Base-by-base conservation (phyloP, 2,329 filamentous ascomycete genomes). In the Lachnellula cervina region DNA sequence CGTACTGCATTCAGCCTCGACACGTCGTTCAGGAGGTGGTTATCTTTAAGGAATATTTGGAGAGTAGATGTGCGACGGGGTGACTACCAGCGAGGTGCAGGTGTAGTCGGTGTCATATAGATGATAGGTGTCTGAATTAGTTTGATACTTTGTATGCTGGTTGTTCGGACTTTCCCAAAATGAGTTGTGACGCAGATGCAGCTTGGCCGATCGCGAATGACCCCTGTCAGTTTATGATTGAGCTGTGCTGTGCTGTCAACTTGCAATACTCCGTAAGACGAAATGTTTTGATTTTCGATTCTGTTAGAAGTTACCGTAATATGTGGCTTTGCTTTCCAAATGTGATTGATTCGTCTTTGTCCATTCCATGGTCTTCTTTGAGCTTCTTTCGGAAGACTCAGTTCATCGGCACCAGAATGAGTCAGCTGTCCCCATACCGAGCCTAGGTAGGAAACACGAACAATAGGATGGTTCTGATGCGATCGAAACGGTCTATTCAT, bases 321-420 rank as follows among this genome's bases (percentile, higher is more conserved):
- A 28, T 32, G 46, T 49, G 28, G 46, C 25, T 40, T 40, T 40
- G 5, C n/a, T 40, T 40, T 40, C 8, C 16, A 32, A 13, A 32
- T 32, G 28, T 32, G 28, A 32, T 40, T n/a, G 0, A 40, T 40
- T 40, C 5, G 17, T 32, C 28, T 32, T 28, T 19, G 21, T 32
- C n/a, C 11, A 3, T 55, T 55, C 52, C 28, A 40, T 21, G 19
- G 13, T 0, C 3, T 55, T 55, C 52, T 45, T 46, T 55, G 9
- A n/a, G 52, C 21, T 55, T 55, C 52, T 34, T 8, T 37, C 6
- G 1, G 4, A 16, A 14, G n/a, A 35, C 28, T 49, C 46, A 49
- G 28, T 32, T 3, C 28, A 32, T 32, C 9, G 9, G 9, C 28
- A 32, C 9, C 9, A 11, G 28, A 32, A 32, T 32, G 28, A 32